Evolutionary conservation across 352 stramenopile species (phyloP).

Genomic region (Phytophthora lateralis): DNA sequence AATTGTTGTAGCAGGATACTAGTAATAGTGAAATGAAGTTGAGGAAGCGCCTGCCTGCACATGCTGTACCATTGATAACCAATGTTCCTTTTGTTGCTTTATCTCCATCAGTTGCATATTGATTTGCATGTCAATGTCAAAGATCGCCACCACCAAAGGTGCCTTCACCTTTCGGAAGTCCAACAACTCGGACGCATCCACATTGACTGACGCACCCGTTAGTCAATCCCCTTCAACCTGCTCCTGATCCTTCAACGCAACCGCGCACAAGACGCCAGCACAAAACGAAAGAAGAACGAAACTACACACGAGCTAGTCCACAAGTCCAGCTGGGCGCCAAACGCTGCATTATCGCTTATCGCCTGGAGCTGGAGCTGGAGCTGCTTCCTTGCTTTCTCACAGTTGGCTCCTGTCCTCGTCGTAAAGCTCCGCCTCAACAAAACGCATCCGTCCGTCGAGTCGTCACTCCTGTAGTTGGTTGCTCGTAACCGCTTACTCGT

Average conservation of each 20-base stretch:
- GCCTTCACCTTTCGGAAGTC: too few species aligned
- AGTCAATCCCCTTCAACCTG: too few species aligned
- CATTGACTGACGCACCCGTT: too few species aligned
- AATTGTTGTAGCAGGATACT: too few species aligned
- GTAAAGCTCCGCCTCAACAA: constrained; percentile 29
- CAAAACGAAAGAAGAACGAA: constrained; percentile 21
- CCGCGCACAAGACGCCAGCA: constrained; percentile 1
- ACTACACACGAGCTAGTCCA: constrained; percentile 41
- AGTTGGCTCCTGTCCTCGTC: constrained; percentile 46
- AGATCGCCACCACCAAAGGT: neutral
- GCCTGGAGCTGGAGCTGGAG: constrained; percentile 41
- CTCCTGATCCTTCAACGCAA: neutral
- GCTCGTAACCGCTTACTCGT: constrained; percentile 71
- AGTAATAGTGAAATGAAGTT: neutral
- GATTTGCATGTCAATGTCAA: neutral
- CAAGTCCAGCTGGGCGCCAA: constrained; percentile 49
- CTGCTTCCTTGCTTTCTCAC: constrained; percentile 48
- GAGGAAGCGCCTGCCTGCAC: neutral
- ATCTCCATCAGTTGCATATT: neutral
- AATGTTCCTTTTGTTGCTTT: too few species aligned
- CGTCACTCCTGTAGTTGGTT: constrained; percentile 30
- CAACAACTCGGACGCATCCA: too few species aligned
- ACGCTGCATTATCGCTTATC: constrained; percentile 52
- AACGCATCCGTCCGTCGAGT: constrained; percentile 25
- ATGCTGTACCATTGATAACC: too few species aligned